A percentile compares a stretch with the other conserved stretches of the same genome.
phyloP scores from a whole-genome alignment of 2,329 filamentous ascomycete species.

The Claviceps purpurea region DNA sequence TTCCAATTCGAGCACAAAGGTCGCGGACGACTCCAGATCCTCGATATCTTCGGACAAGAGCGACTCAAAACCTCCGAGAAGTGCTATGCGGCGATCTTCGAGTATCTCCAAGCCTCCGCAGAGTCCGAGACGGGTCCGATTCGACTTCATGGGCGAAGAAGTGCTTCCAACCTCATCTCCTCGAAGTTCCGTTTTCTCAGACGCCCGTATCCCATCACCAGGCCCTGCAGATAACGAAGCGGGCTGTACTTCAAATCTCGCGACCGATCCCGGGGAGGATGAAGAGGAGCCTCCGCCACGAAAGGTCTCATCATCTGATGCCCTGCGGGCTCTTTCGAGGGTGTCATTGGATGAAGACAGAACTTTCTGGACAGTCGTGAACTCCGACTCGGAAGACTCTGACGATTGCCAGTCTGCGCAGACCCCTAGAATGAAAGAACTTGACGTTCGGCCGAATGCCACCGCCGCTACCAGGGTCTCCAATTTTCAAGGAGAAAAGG shows the following conservation, averaged over 20 bases:
- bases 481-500: not conserved
- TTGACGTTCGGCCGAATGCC: not conserved
- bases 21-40: slow-evolving; percentile 34
- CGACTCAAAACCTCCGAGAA: slow-evolving; percentile 35
- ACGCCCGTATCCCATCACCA: slow-evolving; percentile 14
- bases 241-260: slow-evolving; percentile 19
- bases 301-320: slow-evolving; percentile 43
- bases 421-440: not conserved
- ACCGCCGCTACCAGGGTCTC: not conserved
- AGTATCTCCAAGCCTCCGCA: slow-evolving; percentile 34
- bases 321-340: slow-evolving; percentile 37
- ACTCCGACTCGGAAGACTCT: slow-evolving; percentile 18
- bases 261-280: slow-evolving; percentile 26
- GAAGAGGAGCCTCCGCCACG: slow-evolving; percentile 31
- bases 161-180: slow-evolving; percentile 48
- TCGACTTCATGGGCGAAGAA: slow-evolving; percentile 46
- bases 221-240: slow-evolving; percentile 14
- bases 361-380: slow-evolving; percentile 38
- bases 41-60: slow-evolving; percentile 41
- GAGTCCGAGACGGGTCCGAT: slow-evolving; percentile 49
- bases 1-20: slow-evolving; percentile 18
- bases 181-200: slow-evolving; percentile 21
- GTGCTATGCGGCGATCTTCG: slow-evolving; percentile 44
- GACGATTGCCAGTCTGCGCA: not conserved
- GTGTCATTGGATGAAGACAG: slow-evolving; percentile 32